Base-by-base conservation (phyloP, 75 land plant species). In the Larix kaempferi region DNA sequence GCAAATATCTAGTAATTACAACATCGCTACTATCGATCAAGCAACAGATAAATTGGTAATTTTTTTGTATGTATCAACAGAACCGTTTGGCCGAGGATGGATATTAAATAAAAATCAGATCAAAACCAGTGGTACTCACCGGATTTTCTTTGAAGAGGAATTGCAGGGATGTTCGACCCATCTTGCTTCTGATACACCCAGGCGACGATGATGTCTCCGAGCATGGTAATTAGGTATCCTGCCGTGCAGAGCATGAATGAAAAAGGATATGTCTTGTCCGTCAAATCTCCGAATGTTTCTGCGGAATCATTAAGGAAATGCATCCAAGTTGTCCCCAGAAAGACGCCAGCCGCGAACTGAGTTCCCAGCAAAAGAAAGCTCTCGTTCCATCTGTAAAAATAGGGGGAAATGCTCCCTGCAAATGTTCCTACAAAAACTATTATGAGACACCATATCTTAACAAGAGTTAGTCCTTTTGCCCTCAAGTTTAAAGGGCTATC, bases 331-430 rank as follows among this genome's bases (percentile, higher is more conserved):
- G 92, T 92, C 22, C 89, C 89, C 57, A 94, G 69, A 69, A 94
- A 92, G 22, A 92, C 97, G 0, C 95, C 95, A 39, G 92, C 98
- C 52, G 98, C 96, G 71, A 95, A 95, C 73, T 95, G 98, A 14
- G 96, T 95, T 7, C 98, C 98, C 66, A 91, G 74, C 10, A 83
- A 73, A 17, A 93, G 84, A 71, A 93, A 93, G 16, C 76, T 74
- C 77, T 88, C 86, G 73, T 93, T 88, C 98, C 96, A 93, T 56
- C 83, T 80, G 57, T 84, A 57, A 73, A 91, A 95, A 76, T 91
- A 95, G 11, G 98, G 98, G 33, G 98, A 93, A 13, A 95, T 77
- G 23, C 98, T 96, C 22, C 83, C 88, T 26, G 77, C 19, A 80
- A 95, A 95, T 25, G 98, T 95, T 2, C 81, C 87, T 22, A 82